Conservation (phyloP, 2,329 filamentous ascomycete genomes). For the Rachicladosporium sp. region DNA sequence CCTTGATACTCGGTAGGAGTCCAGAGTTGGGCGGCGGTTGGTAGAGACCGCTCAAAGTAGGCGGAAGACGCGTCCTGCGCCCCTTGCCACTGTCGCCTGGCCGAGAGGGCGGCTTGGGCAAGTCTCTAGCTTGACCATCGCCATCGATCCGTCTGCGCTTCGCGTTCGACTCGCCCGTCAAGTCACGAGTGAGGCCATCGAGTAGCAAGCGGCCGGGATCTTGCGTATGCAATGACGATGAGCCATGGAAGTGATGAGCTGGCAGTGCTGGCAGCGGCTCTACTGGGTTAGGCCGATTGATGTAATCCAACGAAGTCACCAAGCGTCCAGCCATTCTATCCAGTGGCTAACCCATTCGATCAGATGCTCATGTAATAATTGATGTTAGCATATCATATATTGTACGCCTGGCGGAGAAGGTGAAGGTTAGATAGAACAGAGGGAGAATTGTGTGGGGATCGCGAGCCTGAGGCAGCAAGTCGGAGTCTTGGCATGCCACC, state of each 20-base stretch:
- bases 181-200: slow-evolving; percentile 22
- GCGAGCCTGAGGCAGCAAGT: too few species aligned
- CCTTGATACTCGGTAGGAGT: slow-evolving; percentile 48
- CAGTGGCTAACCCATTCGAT: too few species aligned
- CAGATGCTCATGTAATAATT: too few species aligned
- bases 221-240: slow-evolving; percentile 17
- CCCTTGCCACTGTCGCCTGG: slow-evolving; percentile 16
- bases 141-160: slow-evolving; percentile 15
- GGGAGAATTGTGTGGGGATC: too few species aligned
- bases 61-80: slow-evolving; percentile 32
- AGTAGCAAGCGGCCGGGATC: slow-evolving; percentile 17
- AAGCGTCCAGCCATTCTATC: too few species aligned
- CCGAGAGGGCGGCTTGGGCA: slow-evolving; percentile 25
- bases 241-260: slow-evolving; percentile 22
- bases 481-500: too few species aligned
- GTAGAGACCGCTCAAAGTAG: slow-evolving; percentile 46
- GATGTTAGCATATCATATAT: too few species aligned
- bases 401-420: too few species aligned
- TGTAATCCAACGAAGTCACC: slow-evolving; percentile 4
- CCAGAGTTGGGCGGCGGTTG: slow-evolving; percentile 51
- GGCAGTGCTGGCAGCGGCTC: slow-evolving; percentile 21
- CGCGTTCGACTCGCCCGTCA: slow-evolving; percentile 18
- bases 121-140: slow-evolving; percentile 7
- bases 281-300: slow-evolving; percentile 24
- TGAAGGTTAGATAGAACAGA: too few species aligned